Conservation (phyloP, 1,284 basidiomycete genomes). For the Tilletia setariae region DNA sequence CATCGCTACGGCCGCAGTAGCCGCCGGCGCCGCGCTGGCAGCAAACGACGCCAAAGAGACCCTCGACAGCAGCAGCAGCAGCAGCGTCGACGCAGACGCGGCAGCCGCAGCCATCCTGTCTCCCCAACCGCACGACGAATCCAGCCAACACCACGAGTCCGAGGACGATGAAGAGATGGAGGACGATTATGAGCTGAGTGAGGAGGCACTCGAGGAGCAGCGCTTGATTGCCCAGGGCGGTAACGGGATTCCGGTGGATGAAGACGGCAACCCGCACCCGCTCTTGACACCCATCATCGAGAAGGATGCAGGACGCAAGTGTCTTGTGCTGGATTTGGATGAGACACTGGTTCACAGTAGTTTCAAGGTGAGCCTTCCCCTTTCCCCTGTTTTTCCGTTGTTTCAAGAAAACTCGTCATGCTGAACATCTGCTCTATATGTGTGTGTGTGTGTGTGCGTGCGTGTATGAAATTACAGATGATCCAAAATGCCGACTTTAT, state of each 20-base stretch:
- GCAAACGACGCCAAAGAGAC: too few relatives aligned
- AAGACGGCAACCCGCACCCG: constrained; percentile 80
- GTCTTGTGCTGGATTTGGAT: constrained; percentile 84
- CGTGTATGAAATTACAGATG: constrained; percentile 71
- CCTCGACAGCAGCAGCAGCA: too few relatives aligned
- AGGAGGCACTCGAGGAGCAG: constrained; percentile 73
- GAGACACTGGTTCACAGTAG: constrained; percentile 81
- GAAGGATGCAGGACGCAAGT: constrained; percentile 78
- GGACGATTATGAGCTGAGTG: constrained; percentile 56
- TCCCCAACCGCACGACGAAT: too few relatives aligned
- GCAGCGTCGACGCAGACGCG: too few relatives aligned
- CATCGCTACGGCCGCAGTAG: too few relatives aligned
- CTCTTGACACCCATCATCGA: constrained; percentile 73
- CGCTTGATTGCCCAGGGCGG: constrained; percentile 74
- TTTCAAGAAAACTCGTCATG: too few relatives aligned
- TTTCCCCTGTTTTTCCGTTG: background rate
- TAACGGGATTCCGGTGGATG: constrained; percentile 74
- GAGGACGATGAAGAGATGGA: constrained; percentile 52
- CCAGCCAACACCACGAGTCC: constrained; percentile 14
- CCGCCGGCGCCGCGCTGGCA: too few relatives aligned
- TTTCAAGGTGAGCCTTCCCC: constrained; percentile 58
- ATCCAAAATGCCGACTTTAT: constrained; percentile 95
- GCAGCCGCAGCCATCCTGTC: too few relatives aligned
- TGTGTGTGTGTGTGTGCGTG: too few relatives aligned
- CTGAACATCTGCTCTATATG: too few relatives aligned